Evolutionary conservation across 164 flowering plant species (phyloP).

Genomic region (Cinnamomum micranthum): DNA sequence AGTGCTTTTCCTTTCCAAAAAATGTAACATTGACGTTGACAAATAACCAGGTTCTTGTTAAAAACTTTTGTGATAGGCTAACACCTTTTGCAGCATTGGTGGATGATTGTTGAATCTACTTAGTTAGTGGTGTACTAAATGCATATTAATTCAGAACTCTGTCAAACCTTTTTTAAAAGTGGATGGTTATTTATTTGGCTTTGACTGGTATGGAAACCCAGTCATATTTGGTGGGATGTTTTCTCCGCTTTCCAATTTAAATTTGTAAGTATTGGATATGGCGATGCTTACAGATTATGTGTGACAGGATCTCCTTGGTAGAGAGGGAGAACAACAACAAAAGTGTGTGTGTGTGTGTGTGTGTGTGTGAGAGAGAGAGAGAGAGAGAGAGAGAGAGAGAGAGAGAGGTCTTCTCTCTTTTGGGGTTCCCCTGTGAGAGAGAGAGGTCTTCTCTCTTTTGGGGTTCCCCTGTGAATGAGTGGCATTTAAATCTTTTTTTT

Average conservation of each 20-base stretch:
- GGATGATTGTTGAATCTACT: not conserved
- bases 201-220: not conserved
- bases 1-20: constrained; percentile 69
- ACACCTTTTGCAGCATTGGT: not conserved
- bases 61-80: constrained; percentile 5
- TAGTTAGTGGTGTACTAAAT: not conserved
- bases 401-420: too few relatives aligned
- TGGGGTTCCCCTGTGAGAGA: too few relatives aligned
- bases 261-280: not conserved
- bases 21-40: constrained; percentile 50
- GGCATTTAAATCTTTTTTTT: not conserved
- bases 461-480: not conserved
- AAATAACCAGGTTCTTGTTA: constrained; percentile 71
- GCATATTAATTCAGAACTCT: not conserved
- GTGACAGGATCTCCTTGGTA: not conserved
- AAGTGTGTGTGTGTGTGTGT: too few relatives aligned
- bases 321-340: too few relatives aligned
- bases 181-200: not conserved
- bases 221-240: not conserved
- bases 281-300: not conserved
- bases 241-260: not conserved
- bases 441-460: too few relatives aligned
- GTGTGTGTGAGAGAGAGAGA: too few relatives aligned
- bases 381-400: too few relatives aligned
- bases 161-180: not conserved